These are phyloP conservation scores for Karstenula rhodostoma DNA, from an alignment of 2,329 filamentous ascomycete species.

Conservation along the genomic window DNA sequence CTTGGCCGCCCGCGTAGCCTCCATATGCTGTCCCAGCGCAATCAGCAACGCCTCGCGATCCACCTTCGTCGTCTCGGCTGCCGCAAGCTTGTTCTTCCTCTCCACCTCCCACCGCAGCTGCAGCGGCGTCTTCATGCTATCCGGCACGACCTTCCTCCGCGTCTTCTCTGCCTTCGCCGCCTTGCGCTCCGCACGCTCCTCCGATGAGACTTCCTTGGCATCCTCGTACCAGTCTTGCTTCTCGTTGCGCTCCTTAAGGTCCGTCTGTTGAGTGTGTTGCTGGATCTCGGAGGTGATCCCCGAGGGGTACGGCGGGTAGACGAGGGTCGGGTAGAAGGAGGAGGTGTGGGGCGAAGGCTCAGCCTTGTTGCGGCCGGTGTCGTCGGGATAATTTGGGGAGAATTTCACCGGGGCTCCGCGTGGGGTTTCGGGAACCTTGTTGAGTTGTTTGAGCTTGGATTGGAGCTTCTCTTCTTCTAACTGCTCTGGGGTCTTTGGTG, in stretches of 20 bases:
- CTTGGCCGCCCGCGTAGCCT: slow-evolving; percentile 27
- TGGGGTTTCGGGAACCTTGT: background rate
- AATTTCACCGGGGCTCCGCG: slow-evolving; percentile 8
- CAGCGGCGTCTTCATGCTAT: slow-evolving; percentile 46
- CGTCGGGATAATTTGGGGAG: slow-evolving; percentile 56
- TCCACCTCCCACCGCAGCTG: slow-evolving; percentile 44
- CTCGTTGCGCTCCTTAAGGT: background rate
- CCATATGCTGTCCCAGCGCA: slow-evolving; percentile 54
- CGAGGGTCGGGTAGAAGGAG: slow-evolving; percentile 80
- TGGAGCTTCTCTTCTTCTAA: slow-evolving; percentile 16
- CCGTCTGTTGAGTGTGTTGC: background rate
- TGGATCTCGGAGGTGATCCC: slow-evolving; percentile 83
- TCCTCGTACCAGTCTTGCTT: slow-evolving; percentile 63
- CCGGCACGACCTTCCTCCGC: slow-evolving; percentile 23
- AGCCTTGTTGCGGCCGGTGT: slow-evolving; percentile 65
- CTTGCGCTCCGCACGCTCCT: slow-evolving; percentile 26
- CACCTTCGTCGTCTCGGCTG: slow-evolving; percentile 29
- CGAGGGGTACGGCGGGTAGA: slow-evolving; percentile 79
- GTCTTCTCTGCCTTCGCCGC: slow-evolving; percentile 7
- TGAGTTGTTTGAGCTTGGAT: slow-evolving; percentile 25
- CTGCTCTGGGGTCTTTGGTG: slow-evolving; percentile 20
- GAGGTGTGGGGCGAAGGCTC: slow-evolving; percentile 9
- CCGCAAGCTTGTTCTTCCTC: slow-evolving; percentile 33
- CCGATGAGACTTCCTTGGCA: slow-evolving; percentile 38
- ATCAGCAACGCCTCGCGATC: slow-evolving; percentile 49